Evolutionary conservation across 129 eudicot species (phyloP).

Genomic region (Flaveria brownii): DNA sequence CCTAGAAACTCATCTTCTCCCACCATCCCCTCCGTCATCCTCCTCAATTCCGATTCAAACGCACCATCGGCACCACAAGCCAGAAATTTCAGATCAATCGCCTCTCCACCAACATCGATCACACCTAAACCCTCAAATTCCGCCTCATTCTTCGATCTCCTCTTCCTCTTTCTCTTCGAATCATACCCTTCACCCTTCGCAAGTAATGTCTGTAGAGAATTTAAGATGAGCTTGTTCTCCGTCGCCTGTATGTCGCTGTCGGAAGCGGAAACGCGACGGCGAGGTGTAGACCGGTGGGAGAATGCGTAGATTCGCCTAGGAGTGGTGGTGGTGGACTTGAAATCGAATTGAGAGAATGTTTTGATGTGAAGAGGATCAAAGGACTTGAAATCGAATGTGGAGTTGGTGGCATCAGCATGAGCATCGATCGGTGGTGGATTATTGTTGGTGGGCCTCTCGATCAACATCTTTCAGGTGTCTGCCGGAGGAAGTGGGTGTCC

Average conservation of each 20-base stretch:
- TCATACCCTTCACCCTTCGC: background rate
- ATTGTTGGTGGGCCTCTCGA: background rate
- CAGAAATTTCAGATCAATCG: conserved; percentile 21
- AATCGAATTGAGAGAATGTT: background rate
- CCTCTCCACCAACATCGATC: background rate
- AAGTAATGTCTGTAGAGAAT: background rate
- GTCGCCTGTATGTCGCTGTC: background rate
- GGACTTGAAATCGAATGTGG: background rate
- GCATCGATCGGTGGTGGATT: background rate
- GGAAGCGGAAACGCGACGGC: conserved; percentile 5
- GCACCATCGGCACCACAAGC: conserved; percentile 10
- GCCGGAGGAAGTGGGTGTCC: background rate
- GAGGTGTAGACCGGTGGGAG: conserved; percentile 7
- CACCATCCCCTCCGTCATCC: conserved; percentile 22
- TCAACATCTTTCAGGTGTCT: background rate
- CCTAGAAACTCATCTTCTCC: conserved; percentile 27
- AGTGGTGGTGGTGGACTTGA: conserved; percentile 5
- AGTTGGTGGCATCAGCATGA: background rate
- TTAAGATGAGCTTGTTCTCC: conserved; percentile 23
- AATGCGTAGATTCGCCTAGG: conserved; percentile 18
- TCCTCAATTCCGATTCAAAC: background rate
- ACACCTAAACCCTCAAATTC: conserved; percentile 13
- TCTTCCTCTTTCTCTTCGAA: conserved; percentile 23
- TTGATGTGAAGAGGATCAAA: too few relatives aligned
- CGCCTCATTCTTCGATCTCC: background rate